phyloP scores from a whole-genome alignment of 2,329 filamentous ascomycete genomes.

The Apiospora hydei region DNA sequence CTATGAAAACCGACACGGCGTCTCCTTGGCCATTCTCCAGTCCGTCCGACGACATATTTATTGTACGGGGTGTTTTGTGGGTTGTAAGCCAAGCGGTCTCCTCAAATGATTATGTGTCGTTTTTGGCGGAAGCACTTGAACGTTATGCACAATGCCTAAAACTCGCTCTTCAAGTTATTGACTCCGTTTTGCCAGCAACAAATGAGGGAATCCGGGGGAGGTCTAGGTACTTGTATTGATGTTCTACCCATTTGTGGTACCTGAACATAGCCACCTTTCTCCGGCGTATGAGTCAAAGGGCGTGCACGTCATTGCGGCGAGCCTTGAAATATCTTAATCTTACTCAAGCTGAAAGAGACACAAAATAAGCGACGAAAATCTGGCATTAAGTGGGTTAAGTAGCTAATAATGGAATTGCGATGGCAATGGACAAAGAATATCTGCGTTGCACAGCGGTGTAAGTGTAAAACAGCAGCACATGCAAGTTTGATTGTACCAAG shows the following conservation, averaged over 20 bases:
- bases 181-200: not conserved
- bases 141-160: not conserved
- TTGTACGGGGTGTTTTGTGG: not conserved
- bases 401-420: not conserved
- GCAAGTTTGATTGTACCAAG: not conserved
- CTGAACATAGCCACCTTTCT: not conserved
- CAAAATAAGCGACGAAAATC: not conserved
- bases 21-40: not conserved
- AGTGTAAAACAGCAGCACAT: not conserved
- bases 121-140: not conserved
- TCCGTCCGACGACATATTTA: not conserved
- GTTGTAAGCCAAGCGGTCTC: not conserved
- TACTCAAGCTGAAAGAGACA: not conserved
- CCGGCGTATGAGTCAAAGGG: conserved; percentile 12
- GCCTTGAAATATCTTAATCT: not conserved
- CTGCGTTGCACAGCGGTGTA: not conserved
- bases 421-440: not conserved
- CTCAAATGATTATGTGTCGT: not conserved
- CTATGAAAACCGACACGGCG: conserved; percentile 18
- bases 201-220: not conserved
- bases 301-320: conserved; percentile 3
- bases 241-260: not conserved
- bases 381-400: not conserved
- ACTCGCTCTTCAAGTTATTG: too few relatives aligned
- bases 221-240: not conserved